A percentile compares a stretch with the other conserved stretches of the same genome.
phyloP scores from a whole-genome alignment of 805 yeast genomes.

The Wickerhamiella musiphila region DNA sequence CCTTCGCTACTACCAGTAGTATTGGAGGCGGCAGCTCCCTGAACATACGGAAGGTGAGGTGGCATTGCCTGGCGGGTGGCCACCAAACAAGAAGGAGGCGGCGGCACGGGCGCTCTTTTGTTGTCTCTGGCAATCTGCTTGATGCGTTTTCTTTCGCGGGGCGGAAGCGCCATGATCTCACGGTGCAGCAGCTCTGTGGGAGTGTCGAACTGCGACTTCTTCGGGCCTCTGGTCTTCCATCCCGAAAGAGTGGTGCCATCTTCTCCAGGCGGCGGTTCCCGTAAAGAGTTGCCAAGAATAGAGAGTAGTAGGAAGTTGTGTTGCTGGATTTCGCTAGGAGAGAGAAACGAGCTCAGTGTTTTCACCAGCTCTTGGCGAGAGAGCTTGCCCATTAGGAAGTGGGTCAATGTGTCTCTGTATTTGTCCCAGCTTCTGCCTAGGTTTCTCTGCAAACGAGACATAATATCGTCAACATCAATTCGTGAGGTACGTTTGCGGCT shows the following conservation, averaged over 20 bases:
- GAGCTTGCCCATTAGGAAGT: conserved; percentile 44
- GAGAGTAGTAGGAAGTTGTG: conserved; percentile 76
- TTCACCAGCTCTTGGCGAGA: conserved; percentile 57
- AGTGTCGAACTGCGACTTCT: conserved; percentile 29
- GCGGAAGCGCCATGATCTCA: conserved; percentile 72
- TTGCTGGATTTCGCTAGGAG: conserved; percentile 30
- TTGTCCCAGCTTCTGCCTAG: conserved; percentile 74
- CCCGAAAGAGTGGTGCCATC: conserved; percentile 21
- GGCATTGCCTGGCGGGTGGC: conserved; percentile 34
- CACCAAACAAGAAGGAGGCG: conserved; percentile 19
- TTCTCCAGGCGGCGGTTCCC: conserved; percentile 52
- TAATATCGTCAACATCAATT: conserved; percentile 38
- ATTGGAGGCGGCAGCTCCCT: neutral
- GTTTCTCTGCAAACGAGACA: conserved; percentile 52
- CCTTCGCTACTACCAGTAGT: neutral
- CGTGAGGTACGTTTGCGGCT: too few relatives aligned
- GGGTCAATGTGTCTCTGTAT: conserved; percentile 63
- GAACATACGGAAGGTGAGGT: conserved; percentile 63
- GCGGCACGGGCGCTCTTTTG: conserved; percentile 35
- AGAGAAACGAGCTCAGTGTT: conserved; percentile 40
- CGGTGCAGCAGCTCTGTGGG: conserved; percentile 65
- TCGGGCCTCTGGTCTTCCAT: conserved; percentile 24
- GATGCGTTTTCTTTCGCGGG: conserved; percentile 68
- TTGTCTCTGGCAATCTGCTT: conserved; percentile 75
- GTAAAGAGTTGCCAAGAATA: conserved; percentile 65